Evolutionary conservation across 805 yeast species (phyloP).

Genomic region (Lachancea dasiensis): DNA sequence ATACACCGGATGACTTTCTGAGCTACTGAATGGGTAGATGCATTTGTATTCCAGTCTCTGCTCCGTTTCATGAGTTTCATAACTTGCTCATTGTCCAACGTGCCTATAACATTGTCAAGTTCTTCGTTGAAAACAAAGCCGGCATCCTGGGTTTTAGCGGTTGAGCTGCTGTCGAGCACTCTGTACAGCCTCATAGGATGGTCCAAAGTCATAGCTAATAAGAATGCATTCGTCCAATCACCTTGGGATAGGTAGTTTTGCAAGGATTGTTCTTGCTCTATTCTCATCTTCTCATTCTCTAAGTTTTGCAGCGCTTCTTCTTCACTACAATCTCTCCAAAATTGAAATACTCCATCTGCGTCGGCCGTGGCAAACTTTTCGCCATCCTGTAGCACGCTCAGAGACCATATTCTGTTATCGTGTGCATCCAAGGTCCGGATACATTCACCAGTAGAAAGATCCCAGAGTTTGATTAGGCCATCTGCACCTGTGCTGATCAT

Average conservation of each 20-base stretch:
- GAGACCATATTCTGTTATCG: constrained; percentile 91
- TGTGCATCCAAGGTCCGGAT: constrained; percentile 86
- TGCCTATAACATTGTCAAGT: constrained; percentile 58
- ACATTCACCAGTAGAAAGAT: constrained; percentile 67
- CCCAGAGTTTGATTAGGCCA: constrained; percentile 92
- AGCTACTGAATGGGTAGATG: constrained; percentile 70
- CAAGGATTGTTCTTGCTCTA: constrained; percentile 87
- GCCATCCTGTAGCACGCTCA: constrained; percentile 62
- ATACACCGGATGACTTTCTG: constrained; percentile 70
- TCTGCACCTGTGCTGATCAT: constrained; percentile 81
- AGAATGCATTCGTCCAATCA: constrained; percentile 86
- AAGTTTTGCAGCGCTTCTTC: constrained; percentile 50
- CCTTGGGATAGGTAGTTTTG: constrained; percentile 63
- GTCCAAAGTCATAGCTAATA: constrained; percentile 76
- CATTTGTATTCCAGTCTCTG: constrained; percentile 93
- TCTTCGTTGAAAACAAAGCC: constrained; percentile 38
- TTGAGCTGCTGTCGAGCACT: constrained; percentile 51
- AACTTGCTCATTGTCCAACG: constrained; percentile 55
- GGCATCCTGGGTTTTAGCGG: constrained; percentile 32
- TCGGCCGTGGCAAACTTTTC: constrained; percentile 76
- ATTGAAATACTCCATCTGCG: constrained; percentile 86
- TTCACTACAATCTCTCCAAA: constrained; percentile 86
- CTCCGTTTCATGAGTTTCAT: constrained; percentile 60
- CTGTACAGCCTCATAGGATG: constrained; percentile 86
- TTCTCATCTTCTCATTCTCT: constrained; percentile 45